A percentile compares a stretch with the other conserved stretches of the same genome.
These are phyloP conservation scores for Castanospermum australe DNA, from an alignment of 306 rosid species.

Conservation along the genomic window DNA sequence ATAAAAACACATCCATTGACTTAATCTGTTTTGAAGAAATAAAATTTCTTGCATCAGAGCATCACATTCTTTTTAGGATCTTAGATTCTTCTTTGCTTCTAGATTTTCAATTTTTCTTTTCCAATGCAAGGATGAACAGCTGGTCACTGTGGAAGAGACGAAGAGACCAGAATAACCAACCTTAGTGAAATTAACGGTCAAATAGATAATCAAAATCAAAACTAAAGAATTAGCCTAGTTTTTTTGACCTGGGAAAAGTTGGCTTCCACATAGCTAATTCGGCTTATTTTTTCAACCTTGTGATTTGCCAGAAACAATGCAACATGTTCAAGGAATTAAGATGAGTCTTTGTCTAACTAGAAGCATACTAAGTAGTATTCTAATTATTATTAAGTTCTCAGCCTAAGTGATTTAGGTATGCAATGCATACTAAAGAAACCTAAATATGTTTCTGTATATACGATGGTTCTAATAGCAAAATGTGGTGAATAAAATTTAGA, in stretches of 20 bases:
- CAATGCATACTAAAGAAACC: neutral
- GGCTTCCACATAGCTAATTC: neutral
- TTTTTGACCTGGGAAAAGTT: neutral
- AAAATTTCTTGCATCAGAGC: neutral
- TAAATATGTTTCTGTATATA: neutral
- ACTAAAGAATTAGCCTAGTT: neutral
- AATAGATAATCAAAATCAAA: neutral
- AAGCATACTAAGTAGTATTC: neutral
- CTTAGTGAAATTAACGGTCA: slow-evolving; percentile 15
- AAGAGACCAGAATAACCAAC: neutral
- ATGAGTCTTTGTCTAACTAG: neutral
- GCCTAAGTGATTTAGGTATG: neutral
- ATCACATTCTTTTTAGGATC: neutral
- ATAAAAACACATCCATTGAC: neutral
- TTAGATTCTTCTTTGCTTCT: neutral
- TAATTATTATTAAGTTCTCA: neutral
- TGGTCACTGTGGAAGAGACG: neutral
- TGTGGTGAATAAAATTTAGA: neutral
- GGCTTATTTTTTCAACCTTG: neutral
- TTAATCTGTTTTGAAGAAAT: neutral
- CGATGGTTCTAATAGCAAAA: neutral
- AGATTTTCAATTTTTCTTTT: neutral
- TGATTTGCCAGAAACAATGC: neutral
- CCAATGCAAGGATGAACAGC: neutral
- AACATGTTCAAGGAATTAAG: neutral